A percentile compares a stretch with the other conserved stretches of the same genome.
These are phyloP conservation scores for Boletus semigastroideus DNA, from an alignment of 1,284 basidiomycete species.

Conservation along the genomic window DNA sequence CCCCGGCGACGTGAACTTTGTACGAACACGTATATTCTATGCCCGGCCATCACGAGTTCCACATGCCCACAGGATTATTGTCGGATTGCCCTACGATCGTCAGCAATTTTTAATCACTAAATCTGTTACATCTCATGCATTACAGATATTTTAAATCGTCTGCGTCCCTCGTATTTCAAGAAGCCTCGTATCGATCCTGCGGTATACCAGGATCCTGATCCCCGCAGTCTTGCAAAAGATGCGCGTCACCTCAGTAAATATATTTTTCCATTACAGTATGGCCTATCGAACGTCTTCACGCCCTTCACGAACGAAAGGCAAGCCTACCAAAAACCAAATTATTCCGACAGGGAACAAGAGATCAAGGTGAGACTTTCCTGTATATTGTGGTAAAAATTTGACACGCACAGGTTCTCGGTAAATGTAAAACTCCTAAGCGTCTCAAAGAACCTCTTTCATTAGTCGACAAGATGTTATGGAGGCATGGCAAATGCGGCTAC, in stretches of 20 bases:
- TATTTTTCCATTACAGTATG: slow-evolving; percentile 79
- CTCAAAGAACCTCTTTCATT: slow-evolving; percentile 55
- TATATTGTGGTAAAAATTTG: not conserved
- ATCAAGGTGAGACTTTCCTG: slow-evolving; percentile 52
- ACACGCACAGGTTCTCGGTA: slow-evolving; percentile 41
- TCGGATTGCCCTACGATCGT: slow-evolving; percentile 72
- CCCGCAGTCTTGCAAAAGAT: slow-evolving; percentile 43
- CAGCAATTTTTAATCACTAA: no score
- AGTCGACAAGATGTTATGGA: slow-evolving; percentile 63
- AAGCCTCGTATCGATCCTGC: slow-evolving; percentile 25
- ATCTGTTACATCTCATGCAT: no score
- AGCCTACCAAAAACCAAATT: slow-evolving; percentile 45
- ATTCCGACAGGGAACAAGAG: slow-evolving; percentile 64
- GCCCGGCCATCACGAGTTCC: slow-evolving; percentile 54
- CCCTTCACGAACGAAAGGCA: slow-evolving; percentile 28
- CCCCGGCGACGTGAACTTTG: slow-evolving; percentile 55
- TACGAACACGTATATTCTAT: slow-evolving; percentile 67
- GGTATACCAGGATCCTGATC: slow-evolving; percentile 41
- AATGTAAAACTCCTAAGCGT: slow-evolving; percentile 71
- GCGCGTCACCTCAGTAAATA: slow-evolving; percentile 76
- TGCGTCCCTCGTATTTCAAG: slow-evolving; percentile 44
- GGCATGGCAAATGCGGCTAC: slow-evolving; percentile 73
- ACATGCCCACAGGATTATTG: slow-evolving; percentile 44
- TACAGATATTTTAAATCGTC: slow-evolving; percentile 64
- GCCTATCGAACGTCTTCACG: slow-evolving; percentile 58